A percentile compares a stretch with the other conserved stretches of the same genome.
Evolutionary conservation across 1,284 basidiomycete genomes (phyloP).

Genomic region (Cystobasidium slooffiae): DNA sequence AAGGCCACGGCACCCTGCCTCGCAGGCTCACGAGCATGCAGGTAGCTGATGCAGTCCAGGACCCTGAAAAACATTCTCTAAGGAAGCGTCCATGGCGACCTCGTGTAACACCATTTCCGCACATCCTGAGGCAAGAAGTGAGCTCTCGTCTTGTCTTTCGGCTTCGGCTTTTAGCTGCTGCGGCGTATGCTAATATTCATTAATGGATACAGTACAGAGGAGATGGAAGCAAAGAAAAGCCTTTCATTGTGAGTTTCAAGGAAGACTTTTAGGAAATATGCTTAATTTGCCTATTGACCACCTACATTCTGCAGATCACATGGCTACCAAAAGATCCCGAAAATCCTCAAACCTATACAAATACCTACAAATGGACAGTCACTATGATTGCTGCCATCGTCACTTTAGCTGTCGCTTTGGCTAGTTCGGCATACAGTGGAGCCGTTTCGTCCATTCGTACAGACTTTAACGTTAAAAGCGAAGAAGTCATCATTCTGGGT

Average conservation of each 20-base stretch:
- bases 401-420: constrained; percentile 61
- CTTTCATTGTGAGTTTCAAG: constrained; percentile 55
- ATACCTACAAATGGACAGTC: constrained; percentile 38
- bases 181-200: neutral
- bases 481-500: constrained; percentile 39
- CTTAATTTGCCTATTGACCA: neutral
- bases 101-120: constrained; percentile 56
- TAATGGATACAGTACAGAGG: constrained; percentile 54
- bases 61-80: constrained; percentile 50
- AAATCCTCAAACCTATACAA: constrained; percentile 39
- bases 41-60: constrained; percentile 16
- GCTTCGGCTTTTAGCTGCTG: too few relatives aligned
- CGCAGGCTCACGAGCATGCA: constrained; percentile 26
- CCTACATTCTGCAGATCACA: constrained; percentile 16
- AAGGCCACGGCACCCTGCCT: constrained; percentile 18
- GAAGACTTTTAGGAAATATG: neutral
- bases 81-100: constrained; percentile 54
- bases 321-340: constrained; percentile 40
- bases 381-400: constrained; percentile 51
- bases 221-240: constrained; percentile 57
- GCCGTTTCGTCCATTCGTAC: constrained; percentile 48
- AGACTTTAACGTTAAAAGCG: constrained; percentile 47
- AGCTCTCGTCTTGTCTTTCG: neutral
- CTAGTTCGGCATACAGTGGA: constrained; percentile 50
- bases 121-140: constrained; percentile 52